Evolutionary conservation across 306 rosid genomes (phyloP).

Genomic region (Oxytropis ochrocephala): DNA sequence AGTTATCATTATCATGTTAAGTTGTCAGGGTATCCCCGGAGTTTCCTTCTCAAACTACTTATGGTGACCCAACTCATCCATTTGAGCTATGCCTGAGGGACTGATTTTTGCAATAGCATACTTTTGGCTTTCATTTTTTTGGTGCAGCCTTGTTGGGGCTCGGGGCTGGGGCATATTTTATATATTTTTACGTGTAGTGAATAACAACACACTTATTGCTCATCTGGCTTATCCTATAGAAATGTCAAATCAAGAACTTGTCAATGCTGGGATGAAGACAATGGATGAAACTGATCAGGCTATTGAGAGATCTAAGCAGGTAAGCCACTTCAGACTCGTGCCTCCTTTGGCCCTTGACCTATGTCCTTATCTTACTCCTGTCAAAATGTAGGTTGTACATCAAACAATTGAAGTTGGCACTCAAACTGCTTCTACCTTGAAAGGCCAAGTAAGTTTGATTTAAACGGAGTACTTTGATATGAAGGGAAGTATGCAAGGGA

Average conservation of each 20-base stretch:
- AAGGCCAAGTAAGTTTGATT: constrained; percentile 80
- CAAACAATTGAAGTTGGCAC: constrained; percentile 96
- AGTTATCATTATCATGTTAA: too few relatives aligned
- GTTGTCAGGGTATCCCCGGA: too few relatives aligned
- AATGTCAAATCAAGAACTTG: constrained; percentile 94
- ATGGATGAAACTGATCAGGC: constrained; percentile 99
- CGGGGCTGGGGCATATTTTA: not conserved
- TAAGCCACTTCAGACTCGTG: constrained; percentile 20
- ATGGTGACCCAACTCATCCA: too few relatives aligned
- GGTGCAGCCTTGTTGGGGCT: constrained; percentile 3
- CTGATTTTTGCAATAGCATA: not conserved
- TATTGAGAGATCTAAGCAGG: constrained; percentile 85
- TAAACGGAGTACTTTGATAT: not conserved
- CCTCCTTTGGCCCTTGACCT: not conserved
- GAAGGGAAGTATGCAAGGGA: constrained; percentile 9
- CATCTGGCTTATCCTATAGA: constrained; percentile 43
- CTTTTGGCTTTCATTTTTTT: constrained; percentile 10
- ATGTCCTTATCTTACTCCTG: constrained; percentile 22
- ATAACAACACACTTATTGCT: not conserved
- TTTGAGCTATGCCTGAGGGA: too few relatives aligned
- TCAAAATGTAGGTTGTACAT: constrained; percentile 61
- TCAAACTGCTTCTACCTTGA: constrained; percentile 79
- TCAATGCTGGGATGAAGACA: constrained; percentile 69
- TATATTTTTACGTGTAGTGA: constrained; percentile 3
- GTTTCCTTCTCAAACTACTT: too few relatives aligned